Base-by-base conservation (phyloP, 2,329 filamentous ascomycete genomes). In the Talaromyces islandicus region DNA sequence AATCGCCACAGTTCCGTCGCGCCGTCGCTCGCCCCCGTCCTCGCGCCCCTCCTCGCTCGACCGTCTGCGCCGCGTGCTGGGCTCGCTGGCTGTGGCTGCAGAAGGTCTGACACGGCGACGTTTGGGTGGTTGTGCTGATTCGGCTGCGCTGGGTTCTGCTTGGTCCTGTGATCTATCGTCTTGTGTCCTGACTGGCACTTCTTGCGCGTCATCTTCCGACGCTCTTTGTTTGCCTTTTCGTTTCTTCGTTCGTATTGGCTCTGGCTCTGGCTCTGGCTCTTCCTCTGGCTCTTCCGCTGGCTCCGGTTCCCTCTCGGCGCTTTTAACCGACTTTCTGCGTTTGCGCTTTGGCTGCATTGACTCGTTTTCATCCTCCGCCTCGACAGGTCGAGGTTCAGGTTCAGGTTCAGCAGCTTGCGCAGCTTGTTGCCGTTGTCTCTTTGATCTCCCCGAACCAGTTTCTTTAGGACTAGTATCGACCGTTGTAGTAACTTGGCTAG, bases 1-100 rank as follows among this genome's bases (percentile, higher is more conserved):
- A 38, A 77, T 71, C 21, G 75, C 71, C 3, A 77, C 72, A 1
- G 74, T 75, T 60, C 74, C 71, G 14, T 71, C 73, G 27, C 52
- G 61, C 7, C 46, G 61, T 6, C 43, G 38, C 51, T 32, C 30
- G 10, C 19, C 58, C 19, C 38, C 24, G 21, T 41, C 46, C n/a
- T n/a, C n/a, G n/a, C n/a, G n/a, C 25, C 25, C 25, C 3, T 27
- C 25, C 43, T 52, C 46, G 14, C 24, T 35, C n/a, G 3, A 19
- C 50, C n/a, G 32, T 55, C 43, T 60, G 19, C 30, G 60, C 50
- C 38, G 32, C 46, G 38, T 64, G 57, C 3, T 43, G 48, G 25
- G 56, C 56, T n/a, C 43, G 58, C 24, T 58, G 32, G 12, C 32
- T 14, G 32, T 35, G 32, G 10, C 58, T 19, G 30, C 46, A 6